Evolutionary conservation across 148 eudicot species (phyloP), one percentile per base, ranked within the genome.

Genomic region (Polygonum maritimum): DNA sequence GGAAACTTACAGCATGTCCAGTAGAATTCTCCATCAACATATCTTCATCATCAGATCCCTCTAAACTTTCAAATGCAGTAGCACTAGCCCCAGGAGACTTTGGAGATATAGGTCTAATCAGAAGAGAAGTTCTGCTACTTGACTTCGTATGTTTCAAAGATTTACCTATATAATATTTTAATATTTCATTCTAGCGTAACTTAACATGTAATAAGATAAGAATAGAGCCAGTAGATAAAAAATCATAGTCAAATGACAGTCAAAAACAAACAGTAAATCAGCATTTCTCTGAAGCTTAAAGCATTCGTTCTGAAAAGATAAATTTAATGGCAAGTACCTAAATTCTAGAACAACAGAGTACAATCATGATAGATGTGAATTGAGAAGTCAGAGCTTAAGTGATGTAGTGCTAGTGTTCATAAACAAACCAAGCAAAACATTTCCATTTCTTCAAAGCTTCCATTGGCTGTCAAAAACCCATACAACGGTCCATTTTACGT

Each of bases 31-130:
- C 94, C 7, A 82, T 80, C 74, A 90, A 80, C 47, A 72, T 84
- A 76, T 90, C 98, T 76, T 95, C 98, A 35, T 95, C 98, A 79
- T 96, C 99, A 14, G 99, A 96, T 51, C 87, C 99, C 84, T 92
- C 99, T 48, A 92, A 83, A 84, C 94, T 92, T 84, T 90, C 96
- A 84, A 90, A 95, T 45, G 97, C 98, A 88, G 97, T 89, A 33
- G 83, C 91, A 80, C 88, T 85, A 54, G 94, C 97, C 82, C 78
- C 91, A 41, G 98, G 98, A 81, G 98, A 95, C 84, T 84, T 92
- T 71, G 99, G 99, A 80, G 99, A 92, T 33, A 88, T 86, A 54
- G 97, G 94, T 82, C 97, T 87, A 74, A 90, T 80, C 38, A 89
- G 69, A 74, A 81, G 87, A 73, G 86, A 81, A 67, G 90, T 79